phyloP scores from a whole-genome alignment of 176 grass and related monocot genomes.

The maize (Zea mays) region DNA sequence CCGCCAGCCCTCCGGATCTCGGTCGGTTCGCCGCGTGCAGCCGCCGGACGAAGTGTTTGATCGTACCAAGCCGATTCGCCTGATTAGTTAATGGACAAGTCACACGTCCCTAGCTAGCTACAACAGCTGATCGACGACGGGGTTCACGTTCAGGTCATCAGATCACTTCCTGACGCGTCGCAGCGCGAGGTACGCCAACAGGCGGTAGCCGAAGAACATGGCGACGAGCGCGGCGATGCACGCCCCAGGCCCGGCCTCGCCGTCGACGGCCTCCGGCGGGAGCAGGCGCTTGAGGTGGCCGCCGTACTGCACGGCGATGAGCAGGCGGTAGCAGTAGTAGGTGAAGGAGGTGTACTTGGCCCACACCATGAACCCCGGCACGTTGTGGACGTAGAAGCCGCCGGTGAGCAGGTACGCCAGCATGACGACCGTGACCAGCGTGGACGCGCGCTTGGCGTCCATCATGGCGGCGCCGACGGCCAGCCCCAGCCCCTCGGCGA shows the following conservation, averaged over 20 bases:
- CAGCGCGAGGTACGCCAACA: conserved; percentile 78
- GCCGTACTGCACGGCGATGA: conserved; percentile 78
- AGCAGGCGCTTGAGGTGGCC: conserved; percentile 12
- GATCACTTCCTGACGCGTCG: conserved; percentile 52
- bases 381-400: conserved; percentile 80
- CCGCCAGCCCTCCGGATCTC: background rate
- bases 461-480: conserved; percentile 80
- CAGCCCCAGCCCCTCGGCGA: conserved; percentile 72
- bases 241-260: conserved; percentile 15
- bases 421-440: conserved; percentile 76
- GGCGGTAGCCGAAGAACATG: conserved; percentile 78
- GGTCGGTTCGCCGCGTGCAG: background rate
- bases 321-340: conserved; percentile 85
- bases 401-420: conserved; percentile 90
- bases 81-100: conserved; percentile 18
- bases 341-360: conserved; percentile 94
- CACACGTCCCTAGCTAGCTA: conserved; percentile 27
- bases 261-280: conserved; percentile 11
- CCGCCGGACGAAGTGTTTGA: background rate
- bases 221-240: conserved; percentile 52
- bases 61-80: background rate
- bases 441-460: conserved; percentile 90
- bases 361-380: conserved; percentile 77
- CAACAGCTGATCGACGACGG: background rate
- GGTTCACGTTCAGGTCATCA: background rate